Percentiles rank a stretch among this genome's conserved stretches.
Evolutionary conservation across 768 basidiomycete species (phyloP).

Genomic region (Cystobasidium onofrii): DNA sequence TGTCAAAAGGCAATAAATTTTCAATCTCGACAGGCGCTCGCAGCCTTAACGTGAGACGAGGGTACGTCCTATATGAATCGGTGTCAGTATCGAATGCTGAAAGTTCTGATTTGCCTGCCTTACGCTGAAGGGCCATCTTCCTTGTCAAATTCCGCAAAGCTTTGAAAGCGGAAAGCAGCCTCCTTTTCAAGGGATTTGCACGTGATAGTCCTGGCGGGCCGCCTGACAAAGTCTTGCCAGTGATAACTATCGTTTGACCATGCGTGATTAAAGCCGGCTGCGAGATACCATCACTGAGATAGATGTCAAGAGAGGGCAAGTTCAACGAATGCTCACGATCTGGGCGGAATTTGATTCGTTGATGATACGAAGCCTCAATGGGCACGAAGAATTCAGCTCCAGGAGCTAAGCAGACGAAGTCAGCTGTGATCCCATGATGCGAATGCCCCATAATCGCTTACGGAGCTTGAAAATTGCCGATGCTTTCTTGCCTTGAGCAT

Average conservation of each 20-base stretch:
- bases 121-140: conserved; percentile 56
- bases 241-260: conserved; percentile 74
- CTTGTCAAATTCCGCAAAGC: conserved; percentile 70
- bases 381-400: conserved; percentile 82
- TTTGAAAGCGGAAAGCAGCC: conserved; percentile 88
- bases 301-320: neutral
- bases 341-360: conserved; percentile 76
- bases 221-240: conserved; percentile 76
- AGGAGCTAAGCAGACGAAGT: conserved; percentile 52
- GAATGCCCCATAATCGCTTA: no score
- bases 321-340: conserved; percentile 69
- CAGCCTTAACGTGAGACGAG: conserved; percentile 73
- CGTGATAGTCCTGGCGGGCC: conserved; percentile 62
- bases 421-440: conserved; percentile 13
- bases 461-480: conserved; percentile 76
- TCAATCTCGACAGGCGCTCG: conserved; percentile 91
- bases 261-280: conserved; percentile 92
- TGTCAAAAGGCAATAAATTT: conserved; percentile 85
- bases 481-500: conserved; percentile 65
- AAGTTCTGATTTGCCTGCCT: conserved; percentile 35
- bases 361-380: conserved; percentile 74
- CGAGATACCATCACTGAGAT: neutral
- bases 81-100: neutral
- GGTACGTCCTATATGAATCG: conserved; percentile 57
- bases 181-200: conserved; percentile 75